Evolutionary conservation across 108 stramenopile genomes (phyloP), one percentile per base, ranked within the genome.

Genomic region (Skeletonema marinoi): DNA sequence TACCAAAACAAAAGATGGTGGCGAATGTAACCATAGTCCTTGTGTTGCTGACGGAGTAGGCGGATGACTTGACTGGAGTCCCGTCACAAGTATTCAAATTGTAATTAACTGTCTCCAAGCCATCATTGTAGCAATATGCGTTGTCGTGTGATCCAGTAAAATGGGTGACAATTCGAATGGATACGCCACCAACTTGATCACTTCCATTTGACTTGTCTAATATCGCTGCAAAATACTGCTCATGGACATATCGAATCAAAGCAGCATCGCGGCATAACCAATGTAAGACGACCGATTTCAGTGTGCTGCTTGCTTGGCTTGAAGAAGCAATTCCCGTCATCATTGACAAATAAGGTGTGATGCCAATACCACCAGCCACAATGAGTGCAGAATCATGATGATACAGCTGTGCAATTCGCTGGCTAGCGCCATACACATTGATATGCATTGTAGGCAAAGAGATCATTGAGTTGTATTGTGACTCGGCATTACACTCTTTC

Each of bases 251-350:
- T 14, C 78, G 62, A 44, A 88, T 71, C 35, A 91, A 65, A 21
- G 50, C 38, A n/a, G 30, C 25, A 60, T 91, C 90, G 14, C 90
- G 86, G 64, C 90, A 90, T 1, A 90, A 63, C 90, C 90, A 90
- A 50, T 88, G 88, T 4, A 90, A 32, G 10, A 68, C 72, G 19
- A 90, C 61, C 11, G 64, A 36, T 41, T 42, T 73, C n/a, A 46
- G 32, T 36, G 66, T 1, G 6, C 44, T 30, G 32, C 4, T 63
- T 67, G 60, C 61, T 62, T n/a, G 12, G 33, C 21, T 4, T 30
- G 32, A 36, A 25, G 35, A 6, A 13, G 63, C 32, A 29, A 78
- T 60, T 44, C 65, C 61, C 25, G n/a, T 14, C 11, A 83, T 0
- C 51, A 84, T 35, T 38, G 86, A 78, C 30, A 90, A 58, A 69